phyloP scores from a whole-genome alignment of 2,329 filamentous ascomycete genomes.

The Epicoccum sorghinum region DNA sequence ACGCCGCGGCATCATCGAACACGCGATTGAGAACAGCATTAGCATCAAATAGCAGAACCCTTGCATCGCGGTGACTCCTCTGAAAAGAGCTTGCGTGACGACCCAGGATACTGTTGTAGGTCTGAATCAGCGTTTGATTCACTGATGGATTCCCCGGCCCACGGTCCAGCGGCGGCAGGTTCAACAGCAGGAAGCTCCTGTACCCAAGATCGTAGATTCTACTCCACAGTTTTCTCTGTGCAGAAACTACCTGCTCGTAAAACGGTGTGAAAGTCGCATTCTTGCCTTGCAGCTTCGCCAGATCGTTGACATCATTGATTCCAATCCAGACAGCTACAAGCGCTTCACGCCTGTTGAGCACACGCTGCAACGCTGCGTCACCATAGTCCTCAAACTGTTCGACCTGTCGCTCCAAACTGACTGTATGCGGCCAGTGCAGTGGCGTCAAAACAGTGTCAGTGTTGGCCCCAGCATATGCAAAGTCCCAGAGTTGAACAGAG shows the following conservation, averaged over 20 bases:
- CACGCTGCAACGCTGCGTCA: conserved; percentile 47
- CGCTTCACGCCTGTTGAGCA: conserved; percentile 46
- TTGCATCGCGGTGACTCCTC: conserved; percentile 37
- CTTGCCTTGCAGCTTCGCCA: conserved; percentile 45
- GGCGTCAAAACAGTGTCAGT: conserved; percentile 51
- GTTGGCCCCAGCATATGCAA: conserved; percentile 62
- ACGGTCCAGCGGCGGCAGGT: conserved; percentile 18
- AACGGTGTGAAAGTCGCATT: conserved; percentile 53
- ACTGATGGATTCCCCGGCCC: conserved; percentile 2
- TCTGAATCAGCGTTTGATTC: conserved; percentile 47
- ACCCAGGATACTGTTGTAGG: conserved; percentile 53
- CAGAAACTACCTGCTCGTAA: conserved; percentile 52
- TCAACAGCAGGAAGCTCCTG: conserved; percentile 50
- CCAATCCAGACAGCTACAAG: conserved; percentile 62
- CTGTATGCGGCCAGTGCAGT: conserved; percentile 59
- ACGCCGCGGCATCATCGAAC: conserved; percentile 50
- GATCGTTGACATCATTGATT: conserved; percentile 63
- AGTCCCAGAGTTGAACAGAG: conserved; percentile 60
- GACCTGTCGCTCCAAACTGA: conserved; percentile 58
- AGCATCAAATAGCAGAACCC: conserved; percentile 54
- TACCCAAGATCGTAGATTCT: conserved; percentile 54
- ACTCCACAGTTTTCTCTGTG: conserved; percentile 52
- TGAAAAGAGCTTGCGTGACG: conserved; percentile 46
- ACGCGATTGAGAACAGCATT: conserved; percentile 51
- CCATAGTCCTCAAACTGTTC: conserved; percentile 56